Evolutionary conservation across 139 green algal genomes (phyloP), one percentile per base, ranked within the genome.

Genomic region (Haematococcus sp.): DNA sequence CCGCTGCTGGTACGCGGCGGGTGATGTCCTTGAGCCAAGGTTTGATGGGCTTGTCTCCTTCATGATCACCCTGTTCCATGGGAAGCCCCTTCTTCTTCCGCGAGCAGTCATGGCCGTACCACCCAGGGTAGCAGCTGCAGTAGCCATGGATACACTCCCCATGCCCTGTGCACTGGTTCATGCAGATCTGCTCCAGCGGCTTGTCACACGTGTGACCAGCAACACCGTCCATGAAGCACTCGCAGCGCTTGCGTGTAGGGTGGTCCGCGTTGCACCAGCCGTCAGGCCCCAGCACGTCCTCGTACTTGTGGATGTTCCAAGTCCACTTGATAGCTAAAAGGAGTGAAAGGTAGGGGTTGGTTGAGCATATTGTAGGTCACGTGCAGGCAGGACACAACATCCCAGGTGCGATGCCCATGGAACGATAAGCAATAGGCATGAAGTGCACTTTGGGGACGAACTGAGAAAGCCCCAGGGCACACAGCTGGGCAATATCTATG

Each of bases 81-180:
- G 52, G 52, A 7, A 60, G 52, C 52, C 52, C 52, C 23, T 25
- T 27, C 23, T 60, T 60, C 52, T 27, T 60, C 9, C 76, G 52
- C 4, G 75, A 76, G 67, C 76, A 83, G 66, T 86, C 76, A 59
- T 83, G 71, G 59, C 86, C 86, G 35, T 83, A 91, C 60, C 61
- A 91, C 0, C 83, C 83, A 20, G 31, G 32, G 54, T 88, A 25
- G 83, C 86, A 91, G 31, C 75, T 82, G 83, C 86, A 91, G 73
- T 84, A 91, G 58, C 85, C 85, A 33, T 64, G 68, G 19, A 66
- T 23, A 69, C 85, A 90, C 33, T 87, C 75, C 13, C 85, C 85
- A 23, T 80, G 63, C 2, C 81, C 84, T 19, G 40, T 79, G 78
- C 84, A 90, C 73, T 88, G 81, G 71, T 87, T 87, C 19, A 73